Evolutionary conservation across 2,329 filamentous ascomycete species (phyloP).

Genomic region (Talaromyces atroroseus): DNA sequence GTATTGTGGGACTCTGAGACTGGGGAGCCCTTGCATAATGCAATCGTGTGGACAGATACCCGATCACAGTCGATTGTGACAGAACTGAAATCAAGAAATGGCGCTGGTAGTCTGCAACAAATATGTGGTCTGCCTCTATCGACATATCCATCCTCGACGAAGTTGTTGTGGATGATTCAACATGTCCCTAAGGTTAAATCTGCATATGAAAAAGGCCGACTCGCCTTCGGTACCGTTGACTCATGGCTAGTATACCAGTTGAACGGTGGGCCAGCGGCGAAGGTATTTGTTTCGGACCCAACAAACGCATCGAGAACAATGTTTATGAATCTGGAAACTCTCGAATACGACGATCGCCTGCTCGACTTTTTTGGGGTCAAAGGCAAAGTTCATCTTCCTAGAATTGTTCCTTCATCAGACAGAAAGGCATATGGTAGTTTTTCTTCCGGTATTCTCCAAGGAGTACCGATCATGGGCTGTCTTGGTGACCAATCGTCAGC

Average conservation of each 20-base stretch:
- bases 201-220: constrained; percentile 66
- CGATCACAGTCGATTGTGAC: constrained; percentile 68
- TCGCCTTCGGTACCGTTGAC: constrained; percentile 83
- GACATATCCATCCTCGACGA: constrained; percentile 81
- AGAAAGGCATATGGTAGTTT: constrained; percentile 64
- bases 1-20: constrained; percentile 77
- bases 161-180: constrained; percentile 73
- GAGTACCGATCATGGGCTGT: constrained; percentile 69
- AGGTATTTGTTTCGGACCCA: constrained; percentile 75
- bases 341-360: constrained; percentile 71
- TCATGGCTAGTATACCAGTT: constrained; percentile 81
- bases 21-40: constrained; percentile 74
- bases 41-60: constrained; percentile 87
- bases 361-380: constrained; percentile 75
- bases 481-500: constrained; percentile 82
- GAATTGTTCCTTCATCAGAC: constrained; percentile 75
- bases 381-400: constrained; percentile 66
- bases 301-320: constrained; percentile 87
- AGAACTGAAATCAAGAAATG: constrained; percentile 63
- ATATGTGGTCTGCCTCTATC: constrained; percentile 77
- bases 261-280: constrained; percentile 60
- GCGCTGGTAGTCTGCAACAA: constrained; percentile 60
- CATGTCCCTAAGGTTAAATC: constrained; percentile 65
- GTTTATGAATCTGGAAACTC: constrained; percentile 81
- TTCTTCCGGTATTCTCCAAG: constrained; percentile 58